These are phyloP conservation scores for Penicillium macrosclerotiorum DNA, from an alignment of 495 filamentous ascomycete genomes.

Conservation along the genomic window DNA sequence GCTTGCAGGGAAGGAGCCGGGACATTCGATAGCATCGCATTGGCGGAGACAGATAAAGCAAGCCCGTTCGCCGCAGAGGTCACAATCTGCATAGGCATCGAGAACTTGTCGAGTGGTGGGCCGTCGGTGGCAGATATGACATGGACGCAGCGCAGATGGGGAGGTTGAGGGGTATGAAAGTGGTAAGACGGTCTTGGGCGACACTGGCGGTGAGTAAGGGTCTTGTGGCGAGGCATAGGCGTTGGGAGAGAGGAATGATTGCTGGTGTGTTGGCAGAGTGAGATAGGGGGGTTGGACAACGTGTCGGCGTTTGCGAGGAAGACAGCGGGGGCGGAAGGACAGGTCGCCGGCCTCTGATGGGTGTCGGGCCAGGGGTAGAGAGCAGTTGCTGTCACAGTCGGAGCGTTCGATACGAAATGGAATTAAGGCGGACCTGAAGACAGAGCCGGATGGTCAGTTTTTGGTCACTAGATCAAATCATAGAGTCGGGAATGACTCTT, in stretches of 20 bases:
- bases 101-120: constrained; percentile 47
- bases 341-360: constrained; percentile 18
- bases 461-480: neutral
- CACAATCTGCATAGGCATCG: constrained; percentile 51
- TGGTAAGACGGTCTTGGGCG: constrained; percentile 34
- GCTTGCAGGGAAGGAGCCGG: constrained; percentile 1
- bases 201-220: constrained; percentile 34
- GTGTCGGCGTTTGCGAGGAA: constrained; percentile 37
- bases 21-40: constrained; percentile 38
- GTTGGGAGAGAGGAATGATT: constrained; percentile 24
- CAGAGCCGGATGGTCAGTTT: neutral
- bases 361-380: constrained; percentile 16
- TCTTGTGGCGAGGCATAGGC: constrained; percentile 22
- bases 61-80: constrained; percentile 44
- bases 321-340: constrained; percentile 26
- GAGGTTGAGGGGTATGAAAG: constrained; percentile 24
- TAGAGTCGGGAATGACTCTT: constrained; percentile 7
- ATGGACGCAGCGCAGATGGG: constrained; percentile 39
- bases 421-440: constrained; percentile 8
- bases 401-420: constrained; percentile 20
- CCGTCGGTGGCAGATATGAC: constrained; percentile 51
- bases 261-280: constrained; percentile 14
- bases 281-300: constrained; percentile 25
- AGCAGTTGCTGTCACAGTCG: constrained; percentile 11
- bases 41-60: constrained; percentile 54